Base-by-base conservation (phyloP, 495 filamentous ascomycete species). In the Hypoxylon fragiforme region DNA sequence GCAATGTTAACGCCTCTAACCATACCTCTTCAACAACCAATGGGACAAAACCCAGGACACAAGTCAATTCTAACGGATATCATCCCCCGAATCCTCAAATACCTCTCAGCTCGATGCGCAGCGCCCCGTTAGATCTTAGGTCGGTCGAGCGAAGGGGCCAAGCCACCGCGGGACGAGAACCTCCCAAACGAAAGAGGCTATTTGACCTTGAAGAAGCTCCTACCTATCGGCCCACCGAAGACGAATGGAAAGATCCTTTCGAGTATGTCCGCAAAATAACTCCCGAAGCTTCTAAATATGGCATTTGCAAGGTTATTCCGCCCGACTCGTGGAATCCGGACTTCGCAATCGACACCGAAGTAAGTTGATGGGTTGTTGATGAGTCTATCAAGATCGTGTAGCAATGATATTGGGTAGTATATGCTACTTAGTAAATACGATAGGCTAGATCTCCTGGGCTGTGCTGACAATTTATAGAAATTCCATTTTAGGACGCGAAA, bases 401-500 rank as follows among this genome's bases (percentile, higher is more conserved):
- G 3, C 42, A 42, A 49, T 37, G 22, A 13, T 35, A 9, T 35
- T n/a, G 28, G 21, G 38, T 16, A 22, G 8, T 30, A 30, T 1
- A 30, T 37, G 19, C 26, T n/a, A 14, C 16, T 26, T 18, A 11
- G 19, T 13, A 3, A 1, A 4, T 7, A 40, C 14, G 13, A n/a
- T 16, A 22, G 5, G 11, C 13, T 28, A 9, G n/a, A 26, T 40
- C 19, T 28, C 12, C 21, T 44, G 40, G 13, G 3, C 43, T 12
- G 31, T 57, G 39, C 59, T 66, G n/a, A 61, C 26, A 31, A 13
- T 37, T 19, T 54, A 52, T 60, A 97, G 94, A 85, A 84, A 67
- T 99, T 99, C 66, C 94, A 97, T 68, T 99, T 99, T 71, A 85
- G 90, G 47, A 99, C 94, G 5, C 83, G 94, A 70, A 90, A 92